Conservation (phyloP, 179 eudicot species). For the Silene noctiflora region DNA sequence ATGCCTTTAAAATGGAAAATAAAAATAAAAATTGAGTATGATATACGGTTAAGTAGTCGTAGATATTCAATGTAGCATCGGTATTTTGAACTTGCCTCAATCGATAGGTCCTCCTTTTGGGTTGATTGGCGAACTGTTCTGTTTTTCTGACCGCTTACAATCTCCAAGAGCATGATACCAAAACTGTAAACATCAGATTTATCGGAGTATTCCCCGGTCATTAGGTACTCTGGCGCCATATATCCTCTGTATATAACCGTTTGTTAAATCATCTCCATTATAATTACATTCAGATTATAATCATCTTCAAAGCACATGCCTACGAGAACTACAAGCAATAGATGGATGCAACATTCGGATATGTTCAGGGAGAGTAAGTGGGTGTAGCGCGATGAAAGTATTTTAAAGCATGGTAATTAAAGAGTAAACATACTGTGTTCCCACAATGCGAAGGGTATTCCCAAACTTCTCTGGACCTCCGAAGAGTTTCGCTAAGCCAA, state of each 20-base stretch:
- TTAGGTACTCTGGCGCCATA: constrained; percentile 21
- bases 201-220: constrained; percentile 17
- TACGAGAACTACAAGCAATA: too few relatives aligned
- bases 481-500: constrained; percentile 37
- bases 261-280: not conserved
- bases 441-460: constrained; percentile 26
- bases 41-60: not conserved
- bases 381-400: too few relatives aligned
- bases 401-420: not conserved
- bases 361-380: too few relatives aligned
- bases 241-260: constrained; percentile 13
- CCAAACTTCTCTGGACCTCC: constrained; percentile 30
- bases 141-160: constrained; percentile 12
- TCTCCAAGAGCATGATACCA: constrained; percentile 22
- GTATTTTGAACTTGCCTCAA: not conserved
- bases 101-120: constrained; percentile 1
- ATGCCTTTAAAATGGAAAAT: constrained; percentile 8
- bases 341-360: too few relatives aligned
- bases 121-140: not conserved
- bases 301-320: too few relatives aligned
- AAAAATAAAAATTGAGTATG: too few relatives aligned
- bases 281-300: too few relatives aligned
- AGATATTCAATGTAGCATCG: not conserved
- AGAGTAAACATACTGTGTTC: constrained; percentile 25
- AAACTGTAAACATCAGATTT: constrained; percentile 25